A percentile compares a stretch with the other conserved stretches of the same genome.
Conservation (phyloP, 2,329 filamentous ascomycete species). For the Fusarium marasasianum region DNA sequence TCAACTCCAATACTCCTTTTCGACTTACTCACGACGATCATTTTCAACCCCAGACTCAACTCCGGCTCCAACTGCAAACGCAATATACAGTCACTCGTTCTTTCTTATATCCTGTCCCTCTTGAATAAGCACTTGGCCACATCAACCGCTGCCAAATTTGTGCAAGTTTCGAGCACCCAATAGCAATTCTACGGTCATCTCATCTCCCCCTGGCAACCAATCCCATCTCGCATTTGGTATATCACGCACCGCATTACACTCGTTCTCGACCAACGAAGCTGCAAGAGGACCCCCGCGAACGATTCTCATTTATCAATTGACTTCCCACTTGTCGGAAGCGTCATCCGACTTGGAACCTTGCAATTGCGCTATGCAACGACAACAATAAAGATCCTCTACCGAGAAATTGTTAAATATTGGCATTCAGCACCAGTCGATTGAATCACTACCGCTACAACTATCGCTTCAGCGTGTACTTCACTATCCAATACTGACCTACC, state of each 20-base stretch:
- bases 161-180: background rate
- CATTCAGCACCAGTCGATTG: background rate
- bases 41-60: conserved; percentile 15
- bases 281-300: conserved; percentile 1
- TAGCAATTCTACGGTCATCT: conserved; percentile 19
- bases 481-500: conserved; percentile 14
- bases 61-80: background rate
- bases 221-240: conserved; percentile 22
- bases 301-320: conserved; percentile 23
- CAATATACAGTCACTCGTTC: conserved; percentile 14
- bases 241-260: conserved; percentile 18
- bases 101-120: background rate
- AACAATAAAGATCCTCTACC: conserved; percentile 2
- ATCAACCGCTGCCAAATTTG: conserved; percentile 12
- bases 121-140: background rate
- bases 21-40: conserved; percentile 24
- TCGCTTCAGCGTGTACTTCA: conserved; percentile 14
- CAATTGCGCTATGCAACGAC: conserved; percentile 21
- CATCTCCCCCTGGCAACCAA: conserved; percentile 31
- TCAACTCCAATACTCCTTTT: conserved; percentile 11
- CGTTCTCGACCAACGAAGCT: conserved; percentile 15
- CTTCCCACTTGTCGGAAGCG: background rate
- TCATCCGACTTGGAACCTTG: background rate
- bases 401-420: conserved; percentile 13
- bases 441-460: background rate